These are phyloP conservation scores for Fraxinus baroniana DNA, from an alignment of 305 asterid genomes.

Conservation along the genomic window DNA sequence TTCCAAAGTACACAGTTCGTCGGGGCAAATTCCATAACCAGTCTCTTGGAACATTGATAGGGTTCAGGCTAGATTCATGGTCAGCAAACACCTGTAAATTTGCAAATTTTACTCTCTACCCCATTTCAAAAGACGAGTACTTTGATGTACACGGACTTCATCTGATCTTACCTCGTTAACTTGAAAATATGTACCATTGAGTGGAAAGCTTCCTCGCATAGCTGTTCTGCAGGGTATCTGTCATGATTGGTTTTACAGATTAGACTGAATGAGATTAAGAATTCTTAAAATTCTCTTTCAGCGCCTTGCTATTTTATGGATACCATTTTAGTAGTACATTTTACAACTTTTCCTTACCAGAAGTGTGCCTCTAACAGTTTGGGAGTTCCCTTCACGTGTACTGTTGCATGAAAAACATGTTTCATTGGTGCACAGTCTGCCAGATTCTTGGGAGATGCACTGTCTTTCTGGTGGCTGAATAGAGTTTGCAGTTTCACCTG, in stretches of 20 bases:
- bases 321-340: slow-evolving; percentile 1
- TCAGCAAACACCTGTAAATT: slow-evolving; percentile 83
- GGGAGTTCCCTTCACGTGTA: slow-evolving; percentile 78
- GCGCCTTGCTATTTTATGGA: background rate
- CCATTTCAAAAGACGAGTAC: slow-evolving; percentile 6
- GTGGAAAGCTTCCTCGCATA: slow-evolving; percentile 98
- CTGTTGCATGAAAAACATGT: slow-evolving; percentile 89
- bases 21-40: slow-evolving; percentile 90
- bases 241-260: slow-evolving; percentile 32
- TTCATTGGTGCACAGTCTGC: slow-evolving; percentile 64
- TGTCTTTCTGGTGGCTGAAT: slow-evolving; percentile 74
- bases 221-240: slow-evolving; percentile 99
- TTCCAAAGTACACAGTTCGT: slow-evolving; percentile 89
- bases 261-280: background rate
- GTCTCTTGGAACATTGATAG: slow-evolving; percentile 75
- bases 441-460: slow-evolving; percentile 65
- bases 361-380: slow-evolving; percentile 94
- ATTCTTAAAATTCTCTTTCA: background rate
- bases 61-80: slow-evolving; percentile 80
- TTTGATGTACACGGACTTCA: background rate
- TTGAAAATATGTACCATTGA: slow-evolving; percentile 95
- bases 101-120: slow-evolving; percentile 21
- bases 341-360: slow-evolving; percentile 51
- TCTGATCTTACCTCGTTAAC: slow-evolving; percentile 76
- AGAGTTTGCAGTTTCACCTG: slow-evolving; percentile 90